phyloP scores from a whole-genome alignment of 2,329 filamentous ascomycete genomes.

The Helicocarpus griseus region DNA sequence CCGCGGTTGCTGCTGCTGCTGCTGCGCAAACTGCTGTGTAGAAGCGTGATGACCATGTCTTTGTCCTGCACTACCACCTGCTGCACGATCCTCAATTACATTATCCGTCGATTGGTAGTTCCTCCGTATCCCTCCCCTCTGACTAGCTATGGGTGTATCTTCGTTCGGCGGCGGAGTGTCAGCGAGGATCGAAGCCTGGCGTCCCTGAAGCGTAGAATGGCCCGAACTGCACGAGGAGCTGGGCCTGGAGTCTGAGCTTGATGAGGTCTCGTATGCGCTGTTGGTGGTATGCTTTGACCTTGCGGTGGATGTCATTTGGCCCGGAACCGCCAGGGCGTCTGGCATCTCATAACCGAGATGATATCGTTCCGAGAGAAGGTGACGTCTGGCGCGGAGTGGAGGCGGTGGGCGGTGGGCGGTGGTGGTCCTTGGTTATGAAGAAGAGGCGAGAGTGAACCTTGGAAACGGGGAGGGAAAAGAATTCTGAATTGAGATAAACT shows the following conservation, averaged over 20 bases:
- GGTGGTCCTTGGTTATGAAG: too few relatives aligned
- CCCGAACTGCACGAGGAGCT: background rate
- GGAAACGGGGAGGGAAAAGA: too few relatives aligned
- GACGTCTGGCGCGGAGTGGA: background rate
- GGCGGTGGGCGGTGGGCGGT: too few relatives aligned
- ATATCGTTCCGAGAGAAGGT: background rate
- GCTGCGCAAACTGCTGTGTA: background rate
- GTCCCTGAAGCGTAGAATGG: too few relatives aligned
- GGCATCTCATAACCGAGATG: background rate
- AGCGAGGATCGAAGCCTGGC: too few relatives aligned
- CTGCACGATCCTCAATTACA: constrained; percentile 10
- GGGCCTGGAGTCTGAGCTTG: background rate
- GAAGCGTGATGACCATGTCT: too few relatives aligned
- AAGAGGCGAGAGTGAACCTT: too few relatives aligned
- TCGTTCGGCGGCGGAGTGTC: constrained; percentile 15
- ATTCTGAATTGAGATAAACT: too few relatives aligned
- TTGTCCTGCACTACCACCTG: background rate
- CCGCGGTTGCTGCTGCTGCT: constrained; percentile 1
- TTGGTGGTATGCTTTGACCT: background rate
- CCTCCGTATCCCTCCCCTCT: constrained; percentile 12
- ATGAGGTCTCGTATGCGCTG: background rate
- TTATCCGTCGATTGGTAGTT: constrained; percentile 26
- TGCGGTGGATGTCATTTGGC: background rate
- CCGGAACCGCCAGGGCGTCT: background rate
- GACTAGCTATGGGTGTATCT: constrained; percentile 24